Conservation (phyloP, 176 grass and related monocot species). For the Cocos nucifera region DNA sequence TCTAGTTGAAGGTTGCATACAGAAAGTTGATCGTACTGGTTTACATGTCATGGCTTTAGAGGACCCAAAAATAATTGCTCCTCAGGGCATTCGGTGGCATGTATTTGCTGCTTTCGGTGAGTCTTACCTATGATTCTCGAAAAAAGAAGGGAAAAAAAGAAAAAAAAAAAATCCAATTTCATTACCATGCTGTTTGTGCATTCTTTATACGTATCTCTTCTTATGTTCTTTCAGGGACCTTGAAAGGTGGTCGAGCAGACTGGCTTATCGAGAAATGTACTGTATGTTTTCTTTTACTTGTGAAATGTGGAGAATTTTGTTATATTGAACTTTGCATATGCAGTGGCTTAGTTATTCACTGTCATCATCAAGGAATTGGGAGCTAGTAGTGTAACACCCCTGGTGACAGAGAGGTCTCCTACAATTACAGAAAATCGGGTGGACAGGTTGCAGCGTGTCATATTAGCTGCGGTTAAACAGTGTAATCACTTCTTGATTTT, state of each 20-base stretch:
- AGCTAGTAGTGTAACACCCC: conserved; percentile 79
- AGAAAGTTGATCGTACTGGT: conserved; percentile 56
- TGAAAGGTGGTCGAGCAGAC: conserved; percentile 90
- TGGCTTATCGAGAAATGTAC: conserved; percentile 99
- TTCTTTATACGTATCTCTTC: background rate
- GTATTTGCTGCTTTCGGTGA: conserved; percentile 88
- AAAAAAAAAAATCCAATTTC: background rate
- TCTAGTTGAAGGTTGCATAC: conserved; percentile 70
- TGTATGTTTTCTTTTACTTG: conserved; percentile 53
- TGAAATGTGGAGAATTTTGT: no score
- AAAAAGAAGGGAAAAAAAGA: no score
- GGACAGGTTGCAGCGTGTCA: conserved; percentile 77
- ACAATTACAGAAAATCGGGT: conserved; percentile 78
- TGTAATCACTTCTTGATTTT: conserved; percentile 33
- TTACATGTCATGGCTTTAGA: conserved; percentile 56
- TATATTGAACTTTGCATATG: no score
- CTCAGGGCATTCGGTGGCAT: conserved; percentile 76
- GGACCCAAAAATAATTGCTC: conserved; percentile 42
- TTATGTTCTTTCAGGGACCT: conserved; percentile 43
- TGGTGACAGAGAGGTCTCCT: conserved; percentile 67
- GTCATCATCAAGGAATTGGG: conserved; percentile 66
- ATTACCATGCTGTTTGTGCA: background rate
- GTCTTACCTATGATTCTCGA: conserved; percentile 4
- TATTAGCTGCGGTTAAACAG: conserved; percentile 92
- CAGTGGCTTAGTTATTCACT: no score